phyloP scores from a whole-genome alignment of 805 yeast species.

The Candida ortonii region DNA sequence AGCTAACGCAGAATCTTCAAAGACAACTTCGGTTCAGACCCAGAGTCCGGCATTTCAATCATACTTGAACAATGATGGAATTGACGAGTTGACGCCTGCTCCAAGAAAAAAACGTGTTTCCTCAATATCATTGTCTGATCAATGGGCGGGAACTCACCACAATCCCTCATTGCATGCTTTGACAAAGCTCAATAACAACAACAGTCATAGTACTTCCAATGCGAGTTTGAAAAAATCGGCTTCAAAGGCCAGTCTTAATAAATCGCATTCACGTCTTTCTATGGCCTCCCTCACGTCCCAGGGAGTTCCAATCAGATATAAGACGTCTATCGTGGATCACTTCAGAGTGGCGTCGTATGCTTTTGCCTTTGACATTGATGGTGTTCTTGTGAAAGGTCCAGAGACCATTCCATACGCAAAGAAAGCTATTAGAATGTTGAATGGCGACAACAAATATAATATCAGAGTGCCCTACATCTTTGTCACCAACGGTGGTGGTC shows the following conservation, averaged over 20 bases:
- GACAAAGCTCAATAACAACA: conserved; percentile 18
- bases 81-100: conserved; percentile 62
- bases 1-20: conserved; percentile 12
- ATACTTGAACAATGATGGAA: conserved; percentile 69
- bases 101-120: conserved; percentile 62
- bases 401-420: conserved; percentile 78
- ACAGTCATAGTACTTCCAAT: conserved; percentile 21
- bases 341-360: conserved; percentile 77
- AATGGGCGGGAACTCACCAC: conserved; percentile 49
- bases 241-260: conserved; percentile 19
- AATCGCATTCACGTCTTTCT: conserved; percentile 27
- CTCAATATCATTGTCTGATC: conserved; percentile 67
- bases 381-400: conserved; percentile 84
- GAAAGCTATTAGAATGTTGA: conserved; percentile 66
- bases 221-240: conserved; percentile 17
- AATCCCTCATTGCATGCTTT: conserved; percentile 23
- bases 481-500: conserved; percentile 92
- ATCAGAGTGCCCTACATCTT: conserved; percentile 79
- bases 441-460: conserved; percentile 74
- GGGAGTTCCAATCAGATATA: conserved; percentile 39
- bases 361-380: conserved; percentile 91
- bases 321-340: conserved; percentile 59
- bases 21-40: conserved; percentile 11
- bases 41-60: conserved; percentile 36
- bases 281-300: conserved; percentile 26